These are phyloP conservation scores for Lepidopterella palustris DNA, from an alignment of 495 filamentous ascomycete species.

Conservation along the genomic window DNA sequence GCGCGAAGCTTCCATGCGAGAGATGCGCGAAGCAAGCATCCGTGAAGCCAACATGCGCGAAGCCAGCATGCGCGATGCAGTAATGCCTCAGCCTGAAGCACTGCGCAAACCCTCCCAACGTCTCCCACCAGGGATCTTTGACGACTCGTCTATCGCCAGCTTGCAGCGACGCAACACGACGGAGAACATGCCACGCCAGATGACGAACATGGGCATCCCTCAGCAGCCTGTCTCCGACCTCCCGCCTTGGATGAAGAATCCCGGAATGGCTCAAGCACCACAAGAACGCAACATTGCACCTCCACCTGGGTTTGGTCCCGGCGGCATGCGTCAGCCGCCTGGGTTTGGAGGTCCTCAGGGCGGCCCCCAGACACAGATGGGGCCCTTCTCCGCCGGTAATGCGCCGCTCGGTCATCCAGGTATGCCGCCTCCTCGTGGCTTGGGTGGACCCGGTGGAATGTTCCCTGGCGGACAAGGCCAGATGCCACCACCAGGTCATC, in stretches of 20 bases:
- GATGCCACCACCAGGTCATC: constrained; percentile 16
- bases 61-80: neutral
- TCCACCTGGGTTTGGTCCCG: constrained; percentile 27
- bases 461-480: constrained; percentile 12
- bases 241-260: constrained; percentile 15
- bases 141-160: constrained; percentile 16
- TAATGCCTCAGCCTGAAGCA: constrained; percentile 17
- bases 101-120: constrained; percentile 16
- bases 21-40: constrained; percentile 9
- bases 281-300: constrained; percentile 29
- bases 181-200: constrained; percentile 24
- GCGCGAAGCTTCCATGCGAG: constrained; percentile 15
- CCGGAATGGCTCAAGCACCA: constrained; percentile 22
- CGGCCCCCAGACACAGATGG: constrained; percentile 14
- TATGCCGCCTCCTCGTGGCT: constrained; percentile 11
- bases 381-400: constrained; percentile 20
- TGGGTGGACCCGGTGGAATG: constrained; percentile 14
- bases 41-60: neutral
- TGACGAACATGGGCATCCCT: constrained; percentile 31
- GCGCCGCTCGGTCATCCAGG: constrained; percentile 26
- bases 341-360: constrained; percentile 17
- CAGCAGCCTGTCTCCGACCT: constrained; percentile 24
- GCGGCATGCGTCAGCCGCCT: constrained; percentile 22
- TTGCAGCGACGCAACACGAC: constrained; percentile 26
- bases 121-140: constrained; percentile 13